Percentiles rank a stretch among this genome's conserved stretches.
Evolutionary conservation across 768 basidiomycete genomes (phyloP).

Genomic region (Mycena rebaudengoi): DNA sequence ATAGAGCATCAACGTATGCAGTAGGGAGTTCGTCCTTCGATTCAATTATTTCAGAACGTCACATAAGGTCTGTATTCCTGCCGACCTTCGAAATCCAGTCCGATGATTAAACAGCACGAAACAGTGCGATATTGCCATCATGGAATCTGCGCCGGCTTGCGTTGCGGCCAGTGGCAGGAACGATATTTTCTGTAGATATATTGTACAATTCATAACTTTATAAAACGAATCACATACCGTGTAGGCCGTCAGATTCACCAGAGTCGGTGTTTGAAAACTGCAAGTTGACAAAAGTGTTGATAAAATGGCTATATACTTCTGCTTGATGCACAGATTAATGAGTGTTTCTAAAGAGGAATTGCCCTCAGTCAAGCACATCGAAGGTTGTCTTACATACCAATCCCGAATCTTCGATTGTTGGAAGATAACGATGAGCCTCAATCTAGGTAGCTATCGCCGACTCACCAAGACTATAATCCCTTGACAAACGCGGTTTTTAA

Average conservation of each 20-base stretch:
- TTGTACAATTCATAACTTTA: neutral
- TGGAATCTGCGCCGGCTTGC: neutral
- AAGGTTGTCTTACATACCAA: neutral
- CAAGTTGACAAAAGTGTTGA: too few relatives aligned
- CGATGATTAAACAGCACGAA: neutral
- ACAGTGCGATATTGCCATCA: neutral
- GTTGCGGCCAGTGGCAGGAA: neutral
- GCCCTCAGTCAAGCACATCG: neutral
- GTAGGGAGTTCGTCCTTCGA: neutral
- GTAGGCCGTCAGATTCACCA: neutral
- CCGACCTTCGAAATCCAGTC: neutral
- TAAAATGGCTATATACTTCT: neutral
- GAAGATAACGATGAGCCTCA: neutral
- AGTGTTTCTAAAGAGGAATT: neutral
- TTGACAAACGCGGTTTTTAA: neutral
- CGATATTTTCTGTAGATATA: neutral
- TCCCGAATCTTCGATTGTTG: neutral
- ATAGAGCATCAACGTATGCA: slow-evolving; percentile 1
- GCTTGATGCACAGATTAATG: neutral
- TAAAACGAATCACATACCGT: neutral
- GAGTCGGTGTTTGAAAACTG: neutral
- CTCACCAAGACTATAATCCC: neutral
- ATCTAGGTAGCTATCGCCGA: neutral
- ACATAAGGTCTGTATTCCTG: neutral
- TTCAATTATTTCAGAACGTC: neutral